Conservation (phyloP, 208 protist genomes). For the Crithidia brevicula region DNA sequence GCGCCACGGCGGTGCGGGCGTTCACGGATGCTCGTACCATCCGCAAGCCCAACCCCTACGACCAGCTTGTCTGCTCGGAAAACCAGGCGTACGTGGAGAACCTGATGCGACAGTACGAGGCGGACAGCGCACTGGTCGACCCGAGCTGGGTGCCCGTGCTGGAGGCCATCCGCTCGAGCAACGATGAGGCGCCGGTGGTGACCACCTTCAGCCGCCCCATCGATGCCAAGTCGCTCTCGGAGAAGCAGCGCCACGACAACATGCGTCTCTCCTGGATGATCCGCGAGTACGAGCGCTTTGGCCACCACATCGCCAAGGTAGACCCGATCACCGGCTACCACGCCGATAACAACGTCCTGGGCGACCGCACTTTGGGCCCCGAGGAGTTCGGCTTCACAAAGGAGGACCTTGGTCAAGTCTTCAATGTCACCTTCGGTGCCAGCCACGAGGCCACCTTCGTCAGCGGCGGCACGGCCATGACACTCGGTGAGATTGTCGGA, state of each 20-base stretch:
- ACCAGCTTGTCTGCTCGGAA: conserved; percentile 70
- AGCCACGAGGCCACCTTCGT: conserved; percentile 80
- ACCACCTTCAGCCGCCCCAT: conserved; percentile 77
- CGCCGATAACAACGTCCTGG: conserved; percentile 23
- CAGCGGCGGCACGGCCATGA: conserved; percentile 73
- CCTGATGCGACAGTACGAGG: conserved; percentile 78
- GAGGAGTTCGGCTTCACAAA: conserved; percentile 84
- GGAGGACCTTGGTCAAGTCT: conserved; percentile 73
- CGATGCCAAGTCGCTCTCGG: conserved; percentile 57
- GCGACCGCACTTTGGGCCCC: conserved; percentile 51
- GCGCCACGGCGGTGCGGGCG: conserved; percentile 28
- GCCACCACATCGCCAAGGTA: conserved; percentile 81
- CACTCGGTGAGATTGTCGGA: conserved; percentile 75
- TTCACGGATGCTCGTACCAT: conserved; percentile 85
- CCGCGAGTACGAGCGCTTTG: conserved; percentile 84
- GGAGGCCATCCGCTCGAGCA: conserved; percentile 58
- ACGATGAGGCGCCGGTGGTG: conserved; percentile 65
- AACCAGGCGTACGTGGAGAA: conserved; percentile 85
- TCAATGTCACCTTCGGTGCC: conserved; percentile 82
- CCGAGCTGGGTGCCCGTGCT: conserved; percentile 85
- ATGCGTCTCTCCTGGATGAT: conserved; percentile 93
- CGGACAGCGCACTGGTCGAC: conserved; percentile 73
- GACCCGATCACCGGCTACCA: conserved; percentile 65
- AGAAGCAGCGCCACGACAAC: conserved; percentile 86
- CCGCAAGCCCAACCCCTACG: conserved; percentile 75